phyloP scores from a whole-genome alignment of 2,329 filamentous ascomycete genomes.

The Diaporthe sp. region DNA sequence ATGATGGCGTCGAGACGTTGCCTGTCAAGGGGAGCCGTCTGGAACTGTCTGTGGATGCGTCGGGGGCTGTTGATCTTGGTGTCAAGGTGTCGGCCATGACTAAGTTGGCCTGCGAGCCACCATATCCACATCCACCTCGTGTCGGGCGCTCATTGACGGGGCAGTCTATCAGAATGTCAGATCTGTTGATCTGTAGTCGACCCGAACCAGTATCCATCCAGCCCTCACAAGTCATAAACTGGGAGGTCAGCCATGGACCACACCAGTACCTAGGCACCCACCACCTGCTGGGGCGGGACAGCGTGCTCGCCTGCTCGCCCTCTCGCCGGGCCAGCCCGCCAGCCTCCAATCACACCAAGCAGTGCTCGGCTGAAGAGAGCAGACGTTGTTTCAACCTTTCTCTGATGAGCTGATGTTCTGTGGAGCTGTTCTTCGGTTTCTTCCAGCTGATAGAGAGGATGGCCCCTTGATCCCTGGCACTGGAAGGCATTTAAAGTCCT shows the following conservation, averaged over 20 bases:
- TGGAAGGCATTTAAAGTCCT: background rate
- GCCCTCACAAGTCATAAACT: background rate
- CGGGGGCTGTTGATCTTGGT: constrained; percentile 26
- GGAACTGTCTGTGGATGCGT: constrained; percentile 20
- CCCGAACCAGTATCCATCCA: background rate
- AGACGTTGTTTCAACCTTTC: constrained; percentile 13
- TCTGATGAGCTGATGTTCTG: constrained; percentile 35
- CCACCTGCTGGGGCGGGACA: constrained; percentile 4
- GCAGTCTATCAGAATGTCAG: constrained; percentile 24
- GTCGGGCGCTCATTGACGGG: constrained; percentile 20
- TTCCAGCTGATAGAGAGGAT: constrained; percentile 7
- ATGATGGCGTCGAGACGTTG: constrained; percentile 22
- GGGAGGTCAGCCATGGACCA: background rate
- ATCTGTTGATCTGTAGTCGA: constrained; percentile 21
- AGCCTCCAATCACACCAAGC: background rate
- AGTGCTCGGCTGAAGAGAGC: background rate
- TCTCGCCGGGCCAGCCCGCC: background rate
- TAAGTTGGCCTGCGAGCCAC: constrained; percentile 23
- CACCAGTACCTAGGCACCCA: background rate
- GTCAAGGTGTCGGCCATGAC: constrained; percentile 25
- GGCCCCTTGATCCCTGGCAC: constrained; percentile 14
- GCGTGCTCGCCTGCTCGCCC: background rate
- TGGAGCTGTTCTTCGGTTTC: constrained; percentile 29
- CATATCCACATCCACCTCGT: constrained; percentile 20
- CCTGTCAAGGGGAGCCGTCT: constrained; percentile 1